Evolutionary conservation across 345 rosid species (phyloP).

Genomic region (Physaria fendleri): DNA sequence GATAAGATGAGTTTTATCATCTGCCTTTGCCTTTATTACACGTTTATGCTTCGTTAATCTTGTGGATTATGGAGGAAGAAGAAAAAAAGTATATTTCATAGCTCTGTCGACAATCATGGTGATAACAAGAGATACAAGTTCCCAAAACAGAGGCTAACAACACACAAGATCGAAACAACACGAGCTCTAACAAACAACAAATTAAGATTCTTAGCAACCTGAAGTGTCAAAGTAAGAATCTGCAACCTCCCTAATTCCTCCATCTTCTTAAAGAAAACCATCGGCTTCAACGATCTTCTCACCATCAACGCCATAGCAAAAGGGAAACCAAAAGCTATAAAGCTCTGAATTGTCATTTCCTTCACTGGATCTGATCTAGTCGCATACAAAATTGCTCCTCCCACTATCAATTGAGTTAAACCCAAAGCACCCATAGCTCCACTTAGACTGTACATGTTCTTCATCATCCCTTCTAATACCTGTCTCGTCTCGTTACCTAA

Average conservation of each 20-base stretch:
- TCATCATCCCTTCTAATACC: slow-evolving; percentile 68
- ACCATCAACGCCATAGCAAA: slow-evolving; percentile 72
- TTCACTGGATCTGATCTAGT: slow-evolving; percentile 39
- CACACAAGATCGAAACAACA: slow-evolving; percentile 44
- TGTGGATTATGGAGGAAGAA: slow-evolving; percentile 2
- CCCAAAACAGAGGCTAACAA: slow-evolving; percentile 44
- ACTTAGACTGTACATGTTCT: slow-evolving; percentile 60
- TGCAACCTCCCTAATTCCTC: slow-evolving; percentile 84
- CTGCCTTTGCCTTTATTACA: no score
- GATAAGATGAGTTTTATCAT: slow-evolving; percentile 25
- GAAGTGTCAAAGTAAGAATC: slow-evolving; percentile 71
- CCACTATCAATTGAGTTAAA: slow-evolving; percentile 57
- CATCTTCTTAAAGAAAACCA: slow-evolving; percentile 83
- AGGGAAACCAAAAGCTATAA: slow-evolving; percentile 74
- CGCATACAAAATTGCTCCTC: slow-evolving; percentile 56
- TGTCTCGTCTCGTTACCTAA: slow-evolving; percentile 73
- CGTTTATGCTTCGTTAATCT: background rate
- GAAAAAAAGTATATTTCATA: background rate
- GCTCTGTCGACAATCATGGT: slow-evolving; percentile 18
- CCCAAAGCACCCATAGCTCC: slow-evolving; percentile 55
- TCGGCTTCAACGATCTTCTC: slow-evolving; percentile 74
- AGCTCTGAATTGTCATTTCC: slow-evolving; percentile 56
- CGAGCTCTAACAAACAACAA: slow-evolving; percentile 54
- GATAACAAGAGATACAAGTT: slow-evolving; percentile 37
- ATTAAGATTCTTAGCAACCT: slow-evolving; percentile 70